Base-by-base conservation (phyloP, 164 flowering plant genomes). In the Kingdonia uniflora region DNA sequence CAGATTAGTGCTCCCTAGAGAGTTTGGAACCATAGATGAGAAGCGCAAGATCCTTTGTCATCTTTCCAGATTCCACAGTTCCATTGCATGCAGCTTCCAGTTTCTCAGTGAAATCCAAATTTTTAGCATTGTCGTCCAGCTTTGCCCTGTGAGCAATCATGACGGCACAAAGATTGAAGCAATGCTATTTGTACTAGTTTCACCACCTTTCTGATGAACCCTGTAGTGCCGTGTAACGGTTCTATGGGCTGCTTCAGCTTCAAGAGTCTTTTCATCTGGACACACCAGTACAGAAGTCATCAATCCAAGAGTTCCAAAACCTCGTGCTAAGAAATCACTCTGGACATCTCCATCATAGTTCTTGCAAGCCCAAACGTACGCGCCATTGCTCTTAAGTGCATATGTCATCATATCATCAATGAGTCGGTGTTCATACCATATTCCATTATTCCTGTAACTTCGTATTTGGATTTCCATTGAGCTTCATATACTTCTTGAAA, bases 211-310 rank as follows among this genome's bases (percentile, higher is more conserved):
- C n/a, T n/a, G n/a, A n/a, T n/a, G n/a, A n/a, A n/a, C n/a, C n/a
- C n/a, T n/a, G n/a, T n/a, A n/a, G n/a, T n/a, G n/a, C n/a, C n/a
- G n/a, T n/a, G n/a, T n/a, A n/a, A n/a, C n/a, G n/a, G n/a, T n/a
- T n/a, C n/a, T n/a, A n/a, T n/a, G n/a, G n/a, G n/a, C n/a, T n/a
- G n/a, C n/a, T n/a, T n/a, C n/a, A n/a, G n/a, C n/a, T n/a, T n/a
- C n/a, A 45, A 91, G 87, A 52, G 98, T 91, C 71, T 82, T 87
- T 20, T 96, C 98, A 78, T 91, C 98, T 55, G 98, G 98, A 68
- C 98, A 91, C 2, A 87, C 86, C 97, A 87, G 76, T 49, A 37
- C 12, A 55, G 10, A n/a, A n/a, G n/a, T n/a, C n/a, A n/a, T n/a
- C n/a, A n/a, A n/a, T n/a, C n/a, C n/a, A n/a, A n/a, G n/a, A n/a